Evolutionary conservation across 1,139 yeast species (phyloP).

Genomic region (Zygosaccharomyces pseudobailii): DNA sequence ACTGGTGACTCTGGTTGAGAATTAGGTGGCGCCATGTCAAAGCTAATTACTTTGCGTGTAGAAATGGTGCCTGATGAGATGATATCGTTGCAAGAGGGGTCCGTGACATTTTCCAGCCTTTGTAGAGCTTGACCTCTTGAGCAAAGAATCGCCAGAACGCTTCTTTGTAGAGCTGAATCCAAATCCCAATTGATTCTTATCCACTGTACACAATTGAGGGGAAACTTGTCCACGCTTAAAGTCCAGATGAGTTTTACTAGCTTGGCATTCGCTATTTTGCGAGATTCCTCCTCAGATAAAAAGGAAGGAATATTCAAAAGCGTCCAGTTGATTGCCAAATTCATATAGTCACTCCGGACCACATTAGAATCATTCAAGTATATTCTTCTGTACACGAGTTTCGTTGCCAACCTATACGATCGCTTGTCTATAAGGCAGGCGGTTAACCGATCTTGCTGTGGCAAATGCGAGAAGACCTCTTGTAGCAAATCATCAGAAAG

Average conservation of each 20-base stretch:
- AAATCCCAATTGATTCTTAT: conserved; percentile 42
- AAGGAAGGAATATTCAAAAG: conserved; percentile 30
- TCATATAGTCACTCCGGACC: conserved; percentile 31
- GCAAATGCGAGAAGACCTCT: conserved; percentile 32
- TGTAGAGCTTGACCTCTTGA: conserved; percentile 30
- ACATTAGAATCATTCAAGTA: conserved; percentile 37
- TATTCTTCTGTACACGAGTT: conserved; percentile 32
- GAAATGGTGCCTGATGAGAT: conserved; percentile 30
- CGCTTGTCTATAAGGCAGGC: conserved; percentile 23
- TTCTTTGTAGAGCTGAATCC: conserved; percentile 31
- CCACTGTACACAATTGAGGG: conserved; percentile 34
- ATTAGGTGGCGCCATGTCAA: conserved; percentile 41
- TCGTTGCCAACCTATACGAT: conserved; percentile 27
- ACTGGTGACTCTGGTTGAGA: conserved; percentile 35
- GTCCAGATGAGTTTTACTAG: conserved; percentile 29
- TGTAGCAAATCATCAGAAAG: conserved; percentile 30
- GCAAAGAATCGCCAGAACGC: conserved; percentile 30
- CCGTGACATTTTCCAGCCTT: conserved; percentile 38
- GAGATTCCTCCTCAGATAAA: conserved; percentile 28
- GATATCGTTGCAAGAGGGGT: conserved; percentile 36
- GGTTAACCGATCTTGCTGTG: conserved; percentile 30
- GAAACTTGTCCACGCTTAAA: conserved; percentile 21
- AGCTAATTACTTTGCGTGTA: conserved; percentile 30
- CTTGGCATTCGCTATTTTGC: conserved; percentile 30
- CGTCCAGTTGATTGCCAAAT: conserved; percentile 35